phyloP scores from a whole-genome alignment of 2,329 filamentous ascomycete species.

The Penicillium sp. region DNA sequence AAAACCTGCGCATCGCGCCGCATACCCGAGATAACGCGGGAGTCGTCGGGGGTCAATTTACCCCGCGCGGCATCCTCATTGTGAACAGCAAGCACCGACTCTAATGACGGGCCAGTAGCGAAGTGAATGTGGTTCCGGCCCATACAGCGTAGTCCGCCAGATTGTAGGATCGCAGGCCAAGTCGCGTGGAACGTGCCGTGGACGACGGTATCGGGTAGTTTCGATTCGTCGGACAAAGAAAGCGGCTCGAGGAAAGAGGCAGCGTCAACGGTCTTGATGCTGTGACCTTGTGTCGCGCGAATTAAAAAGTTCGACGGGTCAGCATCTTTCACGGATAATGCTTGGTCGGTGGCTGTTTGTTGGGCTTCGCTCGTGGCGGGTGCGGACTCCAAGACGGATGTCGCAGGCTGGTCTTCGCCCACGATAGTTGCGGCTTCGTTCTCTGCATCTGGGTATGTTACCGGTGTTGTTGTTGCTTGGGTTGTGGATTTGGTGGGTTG shows the following conservation, averaged over 20 bases:
- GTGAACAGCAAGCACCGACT: slow-evolving; percentile 33
- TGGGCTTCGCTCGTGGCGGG: slow-evolving; percentile 33
- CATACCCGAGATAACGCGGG: slow-evolving; percentile 74
- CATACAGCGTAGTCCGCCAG: slow-evolving; percentile 80
- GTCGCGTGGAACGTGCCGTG: slow-evolving; percentile 87
- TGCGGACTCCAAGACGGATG: slow-evolving; percentile 20
- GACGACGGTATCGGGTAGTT: slow-evolving; percentile 66
- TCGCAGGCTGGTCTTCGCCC: slow-evolving; percentile 11
- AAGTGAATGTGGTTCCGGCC: slow-evolving; percentile 86
- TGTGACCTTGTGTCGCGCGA: slow-evolving; percentile 94
- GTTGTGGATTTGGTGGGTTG: slow-evolving; percentile 20
- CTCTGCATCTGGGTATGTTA: slow-evolving; percentile 24
- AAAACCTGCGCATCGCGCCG: slow-evolving; percentile 72
- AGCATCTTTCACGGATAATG: slow-evolving; percentile 38
- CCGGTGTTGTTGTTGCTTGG: slow-evolving; percentile 17
- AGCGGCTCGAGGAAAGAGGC: slow-evolving; percentile 69
- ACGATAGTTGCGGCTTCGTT: slow-evolving; percentile 11
- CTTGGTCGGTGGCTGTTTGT: slow-evolving; percentile 35
- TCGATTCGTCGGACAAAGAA: slow-evolving; percentile 52
- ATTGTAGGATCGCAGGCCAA: slow-evolving; percentile 71
- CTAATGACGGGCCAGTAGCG: slow-evolving; percentile 66
- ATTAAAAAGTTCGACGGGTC: slow-evolving; percentile 74
- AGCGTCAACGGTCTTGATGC: slow-evolving; percentile 70
- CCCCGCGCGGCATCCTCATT: slow-evolving; percentile 19
- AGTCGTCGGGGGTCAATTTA: slow-evolving; percentile 19